phyloP scores from a whole-genome alignment of 1,139 yeast species.

The Blastobotrys indianensis region DNA sequence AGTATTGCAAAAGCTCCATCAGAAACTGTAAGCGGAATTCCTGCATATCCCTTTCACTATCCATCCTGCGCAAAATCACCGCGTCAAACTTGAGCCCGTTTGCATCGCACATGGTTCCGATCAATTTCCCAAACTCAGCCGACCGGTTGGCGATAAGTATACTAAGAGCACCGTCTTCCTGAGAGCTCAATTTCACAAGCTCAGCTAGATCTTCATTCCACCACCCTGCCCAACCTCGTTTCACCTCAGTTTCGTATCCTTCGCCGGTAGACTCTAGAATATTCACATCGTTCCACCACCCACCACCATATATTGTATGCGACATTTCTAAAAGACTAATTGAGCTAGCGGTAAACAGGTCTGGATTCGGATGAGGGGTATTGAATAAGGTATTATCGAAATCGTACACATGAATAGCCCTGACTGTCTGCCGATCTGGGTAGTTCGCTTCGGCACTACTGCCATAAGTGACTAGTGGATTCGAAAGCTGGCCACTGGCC shows the following conservation, averaged over 20 bases:
- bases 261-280: conserved; percentile 34
- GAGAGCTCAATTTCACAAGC: conserved; percentile 32
- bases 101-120: conserved; percentile 28
- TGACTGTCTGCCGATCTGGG: conserved; percentile 7
- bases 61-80: conserved; percentile 34
- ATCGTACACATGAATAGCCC: conserved; percentile 39
- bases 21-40: conserved; percentile 34
- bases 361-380: conserved; percentile 42
- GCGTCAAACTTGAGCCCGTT: conserved; percentile 36
- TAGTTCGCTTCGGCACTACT: neutral
- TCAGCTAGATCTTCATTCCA: conserved; percentile 41
- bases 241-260: conserved; percentile 31
- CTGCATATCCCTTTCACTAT: conserved; percentile 11
- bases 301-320: conserved; percentile 33
- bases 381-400: conserved; percentile 44
- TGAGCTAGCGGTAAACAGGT: conserved; percentile 32
- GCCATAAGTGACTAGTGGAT: conserved; percentile 9
- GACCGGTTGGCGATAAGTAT: conserved; percentile 42
- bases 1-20: conserved; percentile 32
- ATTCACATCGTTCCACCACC: conserved; percentile 44
- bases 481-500: neutral
- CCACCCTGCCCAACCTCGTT: conserved; percentile 31
- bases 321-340: conserved; percentile 27
- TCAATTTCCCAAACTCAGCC: conserved; percentile 26
- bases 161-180: conserved; percentile 33